These are phyloP conservation scores for Xylaria sp. DNA, from an alignment of 2,329 filamentous ascomycete species.

Conservation along the genomic window DNA sequence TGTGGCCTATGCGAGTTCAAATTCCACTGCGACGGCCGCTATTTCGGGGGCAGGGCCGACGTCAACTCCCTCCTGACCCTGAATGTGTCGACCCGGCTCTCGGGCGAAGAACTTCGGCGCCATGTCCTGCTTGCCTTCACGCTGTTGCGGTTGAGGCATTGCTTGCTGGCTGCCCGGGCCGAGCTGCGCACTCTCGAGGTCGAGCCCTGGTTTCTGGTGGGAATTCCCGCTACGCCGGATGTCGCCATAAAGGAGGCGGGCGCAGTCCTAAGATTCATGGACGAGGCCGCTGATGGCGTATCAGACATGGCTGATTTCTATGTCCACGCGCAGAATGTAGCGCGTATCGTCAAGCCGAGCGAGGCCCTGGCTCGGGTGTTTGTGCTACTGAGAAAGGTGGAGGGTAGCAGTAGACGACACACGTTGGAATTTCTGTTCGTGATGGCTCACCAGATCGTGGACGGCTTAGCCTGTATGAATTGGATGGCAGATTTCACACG, in stretches of 20 bases:
- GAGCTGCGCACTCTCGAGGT: conserved; percentile 30
- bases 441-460: conserved; percentile 43
- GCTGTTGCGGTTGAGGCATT: conserved; percentile 39
- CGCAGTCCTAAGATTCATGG: conserved; percentile 26
- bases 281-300: conserved; percentile 10
- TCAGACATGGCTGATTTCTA: conserved; percentile 38
- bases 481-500: conserved; percentile 41
- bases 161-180: conserved; percentile 35
- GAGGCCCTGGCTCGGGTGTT: conserved; percentile 38
- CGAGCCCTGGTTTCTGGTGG: conserved; percentile 38
- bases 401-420: conserved; percentile 11
- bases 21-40: conserved; percentile 44
- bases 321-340: conserved; percentile 41
- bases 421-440: conserved; percentile 40
- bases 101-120: conserved; percentile 28
- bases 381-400: conserved; percentile 36
- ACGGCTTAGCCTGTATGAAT: conserved; percentile 39
- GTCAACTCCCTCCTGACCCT: conserved; percentile 38
- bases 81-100: conserved; percentile 36
- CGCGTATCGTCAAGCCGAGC: conserved; percentile 38
- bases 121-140: conserved; percentile 43
- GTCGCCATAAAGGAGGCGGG: conserved; percentile 34
- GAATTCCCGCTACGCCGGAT: conserved; percentile 23
- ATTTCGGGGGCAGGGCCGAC: conserved; percentile 43
- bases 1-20: conserved; percentile 40